Evolutionary conservation across 768 basidiomycete genomes (phyloP).

Genomic region (Kwoniella botswanensis): DNA sequence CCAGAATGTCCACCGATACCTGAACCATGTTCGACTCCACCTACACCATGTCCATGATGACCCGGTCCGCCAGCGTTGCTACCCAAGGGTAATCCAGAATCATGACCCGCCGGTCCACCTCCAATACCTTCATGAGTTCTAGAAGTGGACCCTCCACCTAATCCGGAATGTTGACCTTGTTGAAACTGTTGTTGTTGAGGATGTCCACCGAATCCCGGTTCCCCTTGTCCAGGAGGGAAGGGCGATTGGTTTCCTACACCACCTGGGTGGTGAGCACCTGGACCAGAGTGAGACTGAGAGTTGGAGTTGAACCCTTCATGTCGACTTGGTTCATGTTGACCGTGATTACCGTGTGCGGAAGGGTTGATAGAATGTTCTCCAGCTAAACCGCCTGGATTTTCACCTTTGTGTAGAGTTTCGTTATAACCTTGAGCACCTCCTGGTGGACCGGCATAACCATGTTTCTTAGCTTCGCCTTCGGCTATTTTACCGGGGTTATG

Average conservation of each 20-base stretch:
- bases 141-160: background rate
- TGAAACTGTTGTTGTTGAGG: slow-evolving; percentile 13
- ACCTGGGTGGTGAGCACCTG: background rate
- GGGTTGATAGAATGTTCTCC: slow-evolving; percentile 9
- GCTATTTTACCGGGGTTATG: slow-evolving; percentile 46
- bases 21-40: background rate
- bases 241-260: background rate
- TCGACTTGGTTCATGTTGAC: background rate
- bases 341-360: background rate
- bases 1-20: background rate
- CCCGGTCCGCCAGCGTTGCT: slow-evolving; percentile 8
- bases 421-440: slow-evolving; percentile 20
- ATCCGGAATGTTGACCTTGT: slow-evolving; percentile 6
- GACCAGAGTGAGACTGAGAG: slow-evolving; percentile 11
- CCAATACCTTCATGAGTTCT: background rate
- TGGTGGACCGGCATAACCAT: slow-evolving; percentile 24
- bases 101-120: background rate
- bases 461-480: slow-evolving; percentile 45
- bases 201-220: slow-evolving; percentile 9
- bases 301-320: background rate
- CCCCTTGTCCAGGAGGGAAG: slow-evolving; percentile 8
- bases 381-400: slow-evolving; percentile 14
- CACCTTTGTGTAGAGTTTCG: slow-evolving; percentile 6
- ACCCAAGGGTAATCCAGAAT: background rate
- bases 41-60: background rate